phyloP scores from a whole-genome alignment of 306 rosid species.

The Sindora glabra region DNA sequence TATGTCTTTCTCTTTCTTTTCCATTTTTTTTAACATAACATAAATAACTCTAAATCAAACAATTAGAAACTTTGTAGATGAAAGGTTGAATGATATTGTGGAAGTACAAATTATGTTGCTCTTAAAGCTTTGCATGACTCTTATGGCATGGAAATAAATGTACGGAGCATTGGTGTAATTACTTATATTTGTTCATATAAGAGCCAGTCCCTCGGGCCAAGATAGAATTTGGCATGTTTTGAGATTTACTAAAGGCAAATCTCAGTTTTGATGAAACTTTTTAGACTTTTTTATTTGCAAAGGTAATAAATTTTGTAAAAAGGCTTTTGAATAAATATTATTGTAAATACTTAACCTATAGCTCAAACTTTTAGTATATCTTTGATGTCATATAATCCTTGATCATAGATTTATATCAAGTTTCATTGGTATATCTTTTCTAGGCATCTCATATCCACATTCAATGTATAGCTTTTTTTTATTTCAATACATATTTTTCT shows the following conservation, averaged over 20 bases:
- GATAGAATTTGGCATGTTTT: slow-evolving; percentile 50
- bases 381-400: not conserved
- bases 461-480: not conserved
- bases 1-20: no score
- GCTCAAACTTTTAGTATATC: slow-evolving; percentile 43
- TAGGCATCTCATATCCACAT: not conserved
- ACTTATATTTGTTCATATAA: slow-evolving; percentile 51
- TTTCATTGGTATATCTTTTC: not conserved
- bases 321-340: slow-evolving; percentile 36
- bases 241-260: slow-evolving; percentile 46
- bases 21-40: not conserved
- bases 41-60: not conserved
- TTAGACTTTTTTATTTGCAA: slow-evolving; percentile 39
- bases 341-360: slow-evolving; percentile 38
- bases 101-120: slow-evolving; percentile 54
- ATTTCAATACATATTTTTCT: slow-evolving; percentile 2
- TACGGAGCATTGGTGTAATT: slow-evolving; percentile 62
- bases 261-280: slow-evolving; percentile 50
- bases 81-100: slow-evolving; percentile 56
- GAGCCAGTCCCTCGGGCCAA: slow-evolving; percentile 53
- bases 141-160: slow-evolving; percentile 47
- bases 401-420: not conserved
- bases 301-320: slow-evolving; percentile 44
- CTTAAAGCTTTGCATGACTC: slow-evolving; percentile 54
- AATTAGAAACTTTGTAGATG: slow-evolving; percentile 26